Evolutionary conservation across 306 rosid species (phyloP), one percentile per base, ranked within the genome.

Genomic region (Dalbergia cultrata): DNA sequence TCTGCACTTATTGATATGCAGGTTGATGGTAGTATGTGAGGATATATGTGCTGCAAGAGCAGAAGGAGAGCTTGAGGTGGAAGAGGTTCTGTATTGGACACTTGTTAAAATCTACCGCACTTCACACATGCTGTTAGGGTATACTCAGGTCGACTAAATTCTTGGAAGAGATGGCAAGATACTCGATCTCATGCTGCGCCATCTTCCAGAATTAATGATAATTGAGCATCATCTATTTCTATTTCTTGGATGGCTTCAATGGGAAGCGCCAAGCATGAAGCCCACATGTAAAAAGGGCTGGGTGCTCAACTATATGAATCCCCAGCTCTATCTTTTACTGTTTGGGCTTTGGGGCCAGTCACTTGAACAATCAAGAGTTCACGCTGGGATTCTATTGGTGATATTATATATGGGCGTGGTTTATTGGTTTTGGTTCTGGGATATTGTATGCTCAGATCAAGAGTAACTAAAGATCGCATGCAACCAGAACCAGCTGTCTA

Each of bases 31-130:
- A 52, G 85, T 94, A 54, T 92, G 97, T 79, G 98, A 94, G 82
- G 97, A 94, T 53, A 94, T 94, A 76, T 92, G 90, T 81, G 97
- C 97, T 57, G 97, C 97, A 69, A 86, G 98, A 86, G 97, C 98
- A n/a, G 92, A 81, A 77, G 98, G 97, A 58, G 97, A 90, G 85
- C 97, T 92, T 82, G 98, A 87, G 80, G 92, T 92, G 70, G 98
- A 94, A 82, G 98, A 94, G 82, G 89, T 88, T 70, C 85, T 94
- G 19, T 94, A 88, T 86, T 89, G 98, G 97, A 94, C 97, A 3
- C 93, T 94, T 10, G 97, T 94, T 83, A 92, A 94, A 82, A 90
- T 94, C 66, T 94, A 94, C 85, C 87, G 97, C 80, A 90, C 98
- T 33, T 97, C 98, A 3, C 97, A 94, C 88, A 90, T 94, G 98